A percentile compares a stretch with the other conserved stretches of the same genome.
These are phyloP conservation scores for Kazachstania martiniae DNA, from an alignment of 805 yeast species.

Conservation along the genomic window DNA sequence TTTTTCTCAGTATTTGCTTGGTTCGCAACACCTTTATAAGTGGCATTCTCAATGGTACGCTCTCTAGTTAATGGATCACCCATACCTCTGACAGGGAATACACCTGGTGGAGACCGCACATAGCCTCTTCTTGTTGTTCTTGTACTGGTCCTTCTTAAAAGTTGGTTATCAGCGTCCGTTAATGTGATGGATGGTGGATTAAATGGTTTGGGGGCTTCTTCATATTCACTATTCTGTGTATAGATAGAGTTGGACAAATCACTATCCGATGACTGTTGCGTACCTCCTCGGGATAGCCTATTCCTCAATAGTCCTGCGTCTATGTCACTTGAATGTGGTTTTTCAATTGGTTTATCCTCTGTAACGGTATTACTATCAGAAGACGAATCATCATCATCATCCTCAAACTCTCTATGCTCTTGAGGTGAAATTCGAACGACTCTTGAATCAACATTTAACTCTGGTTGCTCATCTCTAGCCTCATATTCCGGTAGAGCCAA, in stretches of 20 bases:
- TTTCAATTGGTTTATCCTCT: neutral
- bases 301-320: neutral
- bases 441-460: conserved; percentile 64
- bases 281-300: neutral
- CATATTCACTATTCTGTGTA: neutral
- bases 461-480: conserved; percentile 72
- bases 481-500: conserved; percentile 60
- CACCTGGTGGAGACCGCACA: conserved; percentile 57
- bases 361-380: conserved; percentile 5
- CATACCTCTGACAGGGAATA: conserved; percentile 74
- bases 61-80: conserved; percentile 52
- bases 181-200: neutral
- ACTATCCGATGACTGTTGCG: neutral
- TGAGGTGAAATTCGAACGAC: conserved; percentile 43
- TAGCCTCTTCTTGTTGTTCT: neutral
- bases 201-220: too few species aligned
- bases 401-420: conserved; percentile 5
- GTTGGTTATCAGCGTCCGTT: neutral
- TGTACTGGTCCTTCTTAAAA: neutral
- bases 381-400: conserved; percentile 3
- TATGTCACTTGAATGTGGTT: neutral
- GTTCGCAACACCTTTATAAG: conserved; percentile 1
- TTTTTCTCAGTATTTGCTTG: too few species aligned
- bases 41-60: conserved; percentile 41
- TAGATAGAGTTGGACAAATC: neutral